These are phyloP conservation scores for Areca catechu DNA, from an alignment of 176 grass and related monocot genomes.

Conservation along the genomic window DNA sequence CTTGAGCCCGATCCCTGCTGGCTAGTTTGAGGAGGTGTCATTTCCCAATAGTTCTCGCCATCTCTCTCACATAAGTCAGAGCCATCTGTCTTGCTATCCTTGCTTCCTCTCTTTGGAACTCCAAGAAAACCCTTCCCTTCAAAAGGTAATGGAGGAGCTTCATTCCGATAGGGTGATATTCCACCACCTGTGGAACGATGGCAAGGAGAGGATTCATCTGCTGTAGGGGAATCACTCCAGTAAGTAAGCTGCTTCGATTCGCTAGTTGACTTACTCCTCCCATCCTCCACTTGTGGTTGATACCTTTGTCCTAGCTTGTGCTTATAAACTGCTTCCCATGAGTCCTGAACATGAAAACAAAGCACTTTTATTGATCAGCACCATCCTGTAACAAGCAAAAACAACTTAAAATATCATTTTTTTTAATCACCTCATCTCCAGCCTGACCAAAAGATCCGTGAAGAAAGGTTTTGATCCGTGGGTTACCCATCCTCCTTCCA, in stretches of 20 bases:
- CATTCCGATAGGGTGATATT: conserved; percentile 23
- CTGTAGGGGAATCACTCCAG: conserved; percentile 55
- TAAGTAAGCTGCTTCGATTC: conserved; percentile 77
- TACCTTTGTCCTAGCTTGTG: conserved; percentile 64
- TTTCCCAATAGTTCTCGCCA: conserved; percentile 29
- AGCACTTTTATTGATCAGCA: conserved; percentile 3
- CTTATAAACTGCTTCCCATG: conserved; percentile 79
- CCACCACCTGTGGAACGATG: conserved; percentile 36
- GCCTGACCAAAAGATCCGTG: neutral
- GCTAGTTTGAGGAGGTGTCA: conserved; percentile 30
- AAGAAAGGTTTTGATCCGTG: conserved; percentile 2
- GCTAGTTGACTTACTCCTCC: conserved; percentile 54
- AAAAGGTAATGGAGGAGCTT: conserved; percentile 22
- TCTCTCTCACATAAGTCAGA: conserved; percentile 42
- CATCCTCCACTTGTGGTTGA: conserved; percentile 38
- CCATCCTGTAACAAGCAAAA: conserved; percentile 4
- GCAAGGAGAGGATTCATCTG: conserved; percentile 61
- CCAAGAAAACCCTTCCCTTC: conserved; percentile 26
- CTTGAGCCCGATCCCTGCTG: conserved; percentile 45
- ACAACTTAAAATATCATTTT: conserved; percentile 1
- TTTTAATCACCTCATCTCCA: conserved; percentile 20
- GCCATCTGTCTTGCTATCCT: conserved; percentile 26
- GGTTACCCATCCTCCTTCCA: conserved; percentile 14
- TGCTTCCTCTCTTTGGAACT: conserved; percentile 35
- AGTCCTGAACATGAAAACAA: conserved; percentile 37